phyloP scores from a whole-genome alignment of 1,284 basidiomycete species.

The Leccinum angustisporum region DNA sequence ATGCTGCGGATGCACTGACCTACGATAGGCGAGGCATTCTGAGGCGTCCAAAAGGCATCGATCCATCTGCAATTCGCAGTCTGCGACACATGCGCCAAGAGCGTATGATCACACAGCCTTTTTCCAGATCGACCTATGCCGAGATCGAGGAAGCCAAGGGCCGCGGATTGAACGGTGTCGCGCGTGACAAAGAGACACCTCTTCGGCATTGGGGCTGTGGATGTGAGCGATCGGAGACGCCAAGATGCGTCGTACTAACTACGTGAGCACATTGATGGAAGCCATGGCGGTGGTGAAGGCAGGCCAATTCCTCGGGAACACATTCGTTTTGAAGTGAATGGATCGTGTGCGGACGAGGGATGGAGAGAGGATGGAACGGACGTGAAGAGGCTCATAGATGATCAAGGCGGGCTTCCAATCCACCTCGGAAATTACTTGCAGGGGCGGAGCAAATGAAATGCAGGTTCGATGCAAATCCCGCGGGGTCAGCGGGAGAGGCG shows the following conservation, averaged over 20 bases:
- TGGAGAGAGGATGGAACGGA: conserved; percentile 36
- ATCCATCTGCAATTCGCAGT: conserved; percentile 61
- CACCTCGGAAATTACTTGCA: conserved; percentile 66
- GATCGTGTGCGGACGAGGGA: conserved; percentile 1
- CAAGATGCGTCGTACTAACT: conserved; percentile 1
- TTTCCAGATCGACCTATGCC: conserved; percentile 49
- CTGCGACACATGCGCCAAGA: conserved; percentile 73
- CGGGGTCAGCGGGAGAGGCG: conserved; percentile 49
- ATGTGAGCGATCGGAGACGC: conserved; percentile 7
- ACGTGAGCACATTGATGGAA: conserved; percentile 68
- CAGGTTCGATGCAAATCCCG: conserved; percentile 65
- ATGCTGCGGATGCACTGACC: conserved; percentile 45
- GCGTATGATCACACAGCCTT: conserved; percentile 71
- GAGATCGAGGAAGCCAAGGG: conserved; percentile 53
- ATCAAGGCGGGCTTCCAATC: conserved; percentile 60
- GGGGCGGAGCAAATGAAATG: conserved; percentile 88
- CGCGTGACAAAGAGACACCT: conserved; percentile 64
- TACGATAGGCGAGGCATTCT: conserved; percentile 54
- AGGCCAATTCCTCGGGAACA: conserved; percentile 73
- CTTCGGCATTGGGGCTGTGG: conserved; percentile 74
- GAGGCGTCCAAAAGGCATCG: conserved; percentile 68
- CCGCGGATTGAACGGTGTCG: conserved; percentile 60
- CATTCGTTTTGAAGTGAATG: conserved; percentile 63
- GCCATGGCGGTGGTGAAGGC: conserved; percentile 63
- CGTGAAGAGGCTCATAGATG: conserved; percentile 87